phyloP scores from a whole-genome alignment of 345 rosid species.

The Euphorbia lathyris region DNA sequence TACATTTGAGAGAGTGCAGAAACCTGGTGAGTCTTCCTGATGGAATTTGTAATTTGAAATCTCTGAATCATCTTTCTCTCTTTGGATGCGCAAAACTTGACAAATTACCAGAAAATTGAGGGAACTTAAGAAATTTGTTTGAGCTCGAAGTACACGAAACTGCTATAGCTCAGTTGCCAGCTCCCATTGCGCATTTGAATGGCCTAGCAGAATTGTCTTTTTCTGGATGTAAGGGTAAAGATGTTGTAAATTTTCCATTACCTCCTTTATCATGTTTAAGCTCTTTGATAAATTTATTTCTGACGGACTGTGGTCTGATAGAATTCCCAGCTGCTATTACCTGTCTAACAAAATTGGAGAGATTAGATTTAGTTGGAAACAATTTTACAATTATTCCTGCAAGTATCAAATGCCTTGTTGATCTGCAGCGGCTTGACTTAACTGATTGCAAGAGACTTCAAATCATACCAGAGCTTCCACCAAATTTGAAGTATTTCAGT shows the following conservation, averaged over 20 bases:
- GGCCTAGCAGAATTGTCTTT: background rate
- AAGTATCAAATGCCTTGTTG: constrained; percentile 6
- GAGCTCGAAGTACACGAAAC: constrained; percentile 3
- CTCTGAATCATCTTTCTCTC: background rate
- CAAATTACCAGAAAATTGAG: background rate
- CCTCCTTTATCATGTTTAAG: background rate
- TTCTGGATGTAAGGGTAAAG: background rate
- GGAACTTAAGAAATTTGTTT: background rate
- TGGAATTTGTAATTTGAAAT: background rate
- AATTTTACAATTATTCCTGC: constrained; percentile 1
- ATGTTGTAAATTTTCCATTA: background rate
- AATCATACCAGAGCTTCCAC: constrained; percentile 7
- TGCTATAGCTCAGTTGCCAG: background rate
- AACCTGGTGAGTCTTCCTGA: background rate
- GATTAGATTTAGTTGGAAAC: background rate
- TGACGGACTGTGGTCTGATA: background rate
- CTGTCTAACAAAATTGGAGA: background rate
- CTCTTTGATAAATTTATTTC: background rate
- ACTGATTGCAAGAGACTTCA: background rate
- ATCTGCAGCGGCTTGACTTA: background rate
- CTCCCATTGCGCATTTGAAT: background rate
- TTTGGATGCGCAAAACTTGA: constrained; percentile 7
- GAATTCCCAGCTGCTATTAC: background rate
- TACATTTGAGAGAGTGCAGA: background rate
- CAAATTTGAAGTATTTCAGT: background rate